Conservation (phyloP, 192 early-diverging fungal genomes). For the Coemansia furcata region DNA sequence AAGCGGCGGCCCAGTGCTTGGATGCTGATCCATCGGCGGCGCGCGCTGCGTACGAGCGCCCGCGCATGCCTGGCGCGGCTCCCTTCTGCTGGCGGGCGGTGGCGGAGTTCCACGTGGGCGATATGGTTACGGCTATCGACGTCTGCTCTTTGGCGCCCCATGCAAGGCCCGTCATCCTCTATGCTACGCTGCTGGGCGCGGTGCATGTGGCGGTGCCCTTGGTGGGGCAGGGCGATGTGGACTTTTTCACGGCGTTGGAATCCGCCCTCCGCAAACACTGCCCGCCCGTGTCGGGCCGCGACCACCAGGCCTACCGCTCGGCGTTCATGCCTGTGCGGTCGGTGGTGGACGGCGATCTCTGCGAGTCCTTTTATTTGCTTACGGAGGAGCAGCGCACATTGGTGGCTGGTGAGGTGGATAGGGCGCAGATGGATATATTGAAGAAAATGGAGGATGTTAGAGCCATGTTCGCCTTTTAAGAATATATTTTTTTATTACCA, state of each 20-base stretch:
- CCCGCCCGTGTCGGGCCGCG: slow-evolving; percentile 80
- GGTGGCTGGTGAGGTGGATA: slow-evolving; percentile 87
- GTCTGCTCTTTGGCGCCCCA: slow-evolving; percentile 79
- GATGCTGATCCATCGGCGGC: slow-evolving; percentile 75
- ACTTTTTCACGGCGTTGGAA: slow-evolving; percentile 91
- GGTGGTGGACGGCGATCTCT: slow-evolving; percentile 88
- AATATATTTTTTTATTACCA: slow-evolving; percentile 55
- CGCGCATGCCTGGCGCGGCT: slow-evolving; percentile 59
- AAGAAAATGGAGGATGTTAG: slow-evolving; percentile 96
- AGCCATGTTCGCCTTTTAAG: slow-evolving; percentile 51
- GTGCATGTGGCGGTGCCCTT: slow-evolving; percentile 88
- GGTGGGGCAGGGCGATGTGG: slow-evolving; percentile 83
- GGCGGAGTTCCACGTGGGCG: slow-evolving; percentile 82
- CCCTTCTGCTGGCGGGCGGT: slow-evolving; percentile 66
- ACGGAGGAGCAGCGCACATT: slow-evolving; percentile 9
- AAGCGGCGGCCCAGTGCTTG: slow-evolving; percentile 63
- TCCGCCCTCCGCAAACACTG: slow-evolving; percentile 80
- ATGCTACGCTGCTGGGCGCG: slow-evolving; percentile 81
- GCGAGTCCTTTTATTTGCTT: slow-evolving; percentile 67
- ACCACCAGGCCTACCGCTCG: slow-evolving; percentile 84
- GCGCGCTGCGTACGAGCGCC: slow-evolving; percentile 64
- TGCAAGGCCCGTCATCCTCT: slow-evolving; percentile 84
- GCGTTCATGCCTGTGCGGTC: slow-evolving; percentile 74
- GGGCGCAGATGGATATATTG: slow-evolving; percentile 75
- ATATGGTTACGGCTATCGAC: slow-evolving; percentile 78